Base-by-base conservation (phyloP, 1,284 basidiomycete genomes). In the Xanthoconium separans region DNA sequence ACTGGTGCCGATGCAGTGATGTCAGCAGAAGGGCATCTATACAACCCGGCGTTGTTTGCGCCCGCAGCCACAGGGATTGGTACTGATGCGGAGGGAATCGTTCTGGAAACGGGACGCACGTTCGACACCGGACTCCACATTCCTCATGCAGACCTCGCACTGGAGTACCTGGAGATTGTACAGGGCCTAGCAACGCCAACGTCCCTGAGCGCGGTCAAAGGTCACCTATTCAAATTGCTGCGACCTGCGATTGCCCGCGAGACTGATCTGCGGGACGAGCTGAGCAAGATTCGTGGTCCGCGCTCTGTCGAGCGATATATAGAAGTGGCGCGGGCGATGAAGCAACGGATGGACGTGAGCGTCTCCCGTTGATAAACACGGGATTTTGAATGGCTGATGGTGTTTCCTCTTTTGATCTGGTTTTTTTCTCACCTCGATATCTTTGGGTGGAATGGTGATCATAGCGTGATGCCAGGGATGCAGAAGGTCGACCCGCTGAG, bases 21-120 rank as follows among this genome's bases (percentile, higher is more conserved):
- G 95, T 89, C 85, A 50, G 96, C 96, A 1, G 96, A 99, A 72
- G 96, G 93, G 0, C 91, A 97, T 62, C 76, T 99, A 2, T 97
- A 97, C 70, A 98, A 98, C 67, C 91, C 93, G 0, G 86, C 93
- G 0, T 69, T 98, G 12, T 98, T 98, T 62, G 61, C 64, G 1
- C 59, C 66, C 6, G 46, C 53, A 11, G 40, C 33, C 5, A 12
- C 16, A 12, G 11, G 20, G 16, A 36, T 13, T 4, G 30, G 11
- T 13, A 6, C 9, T 22, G 13, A 41, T 18, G 11, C 11, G 13
- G 46, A 31, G 27, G n/a, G 2, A 27, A 8, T 20, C 18, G 12
- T 37, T 7, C 16, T 29, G 2, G 44, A 41, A 30, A 51, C 13
- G 40, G 47, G 44, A 27, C 43, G 37, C 31, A 49, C 58, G 4